Conservation (phyloP, 768 basidiomycete genomes). For the Tremella mesenterica region DNA sequence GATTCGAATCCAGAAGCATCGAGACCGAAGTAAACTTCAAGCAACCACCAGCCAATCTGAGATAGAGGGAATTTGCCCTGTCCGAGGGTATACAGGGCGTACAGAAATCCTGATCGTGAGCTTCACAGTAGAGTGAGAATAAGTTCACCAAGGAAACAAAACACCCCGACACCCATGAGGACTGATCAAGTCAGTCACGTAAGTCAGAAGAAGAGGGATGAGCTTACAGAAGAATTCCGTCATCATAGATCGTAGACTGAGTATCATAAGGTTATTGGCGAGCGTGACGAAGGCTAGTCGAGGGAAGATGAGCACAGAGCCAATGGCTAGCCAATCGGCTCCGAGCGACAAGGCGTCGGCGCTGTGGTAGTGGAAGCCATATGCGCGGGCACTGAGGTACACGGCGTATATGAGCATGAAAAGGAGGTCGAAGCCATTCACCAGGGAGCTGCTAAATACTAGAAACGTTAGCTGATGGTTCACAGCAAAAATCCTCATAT, state of each 20-base stretch:
- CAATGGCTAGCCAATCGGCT: conserved; percentile 70
- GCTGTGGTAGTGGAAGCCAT: conserved; percentile 62
- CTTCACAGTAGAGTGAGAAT: not conserved
- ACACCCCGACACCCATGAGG: conserved; percentile 43
- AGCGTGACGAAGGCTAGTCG: conserved; percentile 84
- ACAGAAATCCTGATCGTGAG: conserved; percentile 57
- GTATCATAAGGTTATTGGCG: conserved; percentile 52
- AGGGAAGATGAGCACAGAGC: conserved; percentile 80
- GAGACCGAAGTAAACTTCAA: conserved; percentile 78
- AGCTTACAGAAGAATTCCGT: conserved; percentile 59
- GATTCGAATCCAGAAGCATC: conserved; percentile 81
- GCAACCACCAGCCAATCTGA: conserved; percentile 87
- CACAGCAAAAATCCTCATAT: not conserved
- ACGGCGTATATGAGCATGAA: conserved; percentile 74
- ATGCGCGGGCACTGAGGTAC: conserved; percentile 67
- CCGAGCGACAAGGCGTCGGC: conserved; percentile 62
- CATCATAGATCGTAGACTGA: conserved; percentile 71
- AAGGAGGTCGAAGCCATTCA: conserved; percentile 83
- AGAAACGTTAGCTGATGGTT: not conserved
- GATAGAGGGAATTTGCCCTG: conserved; percentile 45
- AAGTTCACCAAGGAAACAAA: conserved; percentile 55
- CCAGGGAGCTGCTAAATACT: conserved; percentile 40
- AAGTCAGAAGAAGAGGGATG: too few relatives aligned
- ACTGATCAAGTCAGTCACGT: conserved; percentile 16
- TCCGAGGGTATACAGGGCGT: conserved; percentile 85